These are phyloP conservation scores for Carex cristatella DNA, from an alignment of 176 grass and related monocot species.

Conservation along the genomic window DNA sequence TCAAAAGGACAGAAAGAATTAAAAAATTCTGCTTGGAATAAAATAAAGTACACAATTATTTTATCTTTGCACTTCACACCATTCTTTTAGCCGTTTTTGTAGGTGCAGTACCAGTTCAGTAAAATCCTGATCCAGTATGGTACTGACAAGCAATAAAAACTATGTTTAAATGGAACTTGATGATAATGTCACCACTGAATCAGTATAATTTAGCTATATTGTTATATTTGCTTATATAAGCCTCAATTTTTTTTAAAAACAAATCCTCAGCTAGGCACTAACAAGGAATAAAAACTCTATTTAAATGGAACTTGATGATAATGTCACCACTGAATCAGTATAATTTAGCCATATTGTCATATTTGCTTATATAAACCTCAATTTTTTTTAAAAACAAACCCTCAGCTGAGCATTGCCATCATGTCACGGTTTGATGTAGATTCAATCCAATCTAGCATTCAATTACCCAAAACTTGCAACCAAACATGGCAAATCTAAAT, in stretches of 20 bases:
- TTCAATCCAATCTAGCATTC: neutral
- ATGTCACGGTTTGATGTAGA: neutral
- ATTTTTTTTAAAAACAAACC: neutral
- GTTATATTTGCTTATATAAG: neutral
- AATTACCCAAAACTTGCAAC: neutral
- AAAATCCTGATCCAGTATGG: neutral
- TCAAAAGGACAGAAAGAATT: constrained; percentile 5
- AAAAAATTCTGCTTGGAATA: neutral
- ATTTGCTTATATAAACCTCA: no score
- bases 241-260: neutral
- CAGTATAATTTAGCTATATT: neutral
- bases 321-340: no score
- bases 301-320: no score
- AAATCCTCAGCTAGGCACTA: no score
- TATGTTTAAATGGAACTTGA: neutral
- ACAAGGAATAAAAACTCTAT: no score
- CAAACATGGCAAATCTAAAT: neutral
- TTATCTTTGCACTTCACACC: neutral
- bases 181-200: neutral
- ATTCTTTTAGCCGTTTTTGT: neutral
- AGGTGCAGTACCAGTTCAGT: neutral
- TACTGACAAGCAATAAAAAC: neutral
- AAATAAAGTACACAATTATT: neutral
- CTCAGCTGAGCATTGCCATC: neutral
- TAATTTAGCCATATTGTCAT: no score